Evolutionary conservation across 768 basidiomycete genomes (phyloP).

Genomic region (Hortiboletus flavorubellus): DNA sequence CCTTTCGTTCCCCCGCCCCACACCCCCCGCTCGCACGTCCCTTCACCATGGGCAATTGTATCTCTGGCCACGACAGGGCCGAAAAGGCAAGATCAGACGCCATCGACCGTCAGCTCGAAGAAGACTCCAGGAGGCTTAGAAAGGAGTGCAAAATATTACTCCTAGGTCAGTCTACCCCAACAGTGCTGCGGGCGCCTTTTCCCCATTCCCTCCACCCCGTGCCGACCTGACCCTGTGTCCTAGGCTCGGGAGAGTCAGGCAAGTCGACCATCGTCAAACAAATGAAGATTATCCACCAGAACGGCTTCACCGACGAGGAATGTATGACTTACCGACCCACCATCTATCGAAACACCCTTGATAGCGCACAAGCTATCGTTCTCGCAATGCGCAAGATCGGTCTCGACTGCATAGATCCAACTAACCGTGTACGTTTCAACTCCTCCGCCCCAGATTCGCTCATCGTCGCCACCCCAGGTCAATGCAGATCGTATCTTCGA

Average conservation of each 20-base stretch:
- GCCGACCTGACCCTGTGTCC: background rate
- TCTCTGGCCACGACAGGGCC: constrained; percentile 52
- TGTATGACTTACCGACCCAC: constrained; percentile 71
- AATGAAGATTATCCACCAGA: constrained; percentile 98
- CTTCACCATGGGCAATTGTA: constrained; percentile 63
- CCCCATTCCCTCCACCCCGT: background rate
- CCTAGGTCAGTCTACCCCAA: constrained; percentile 59
- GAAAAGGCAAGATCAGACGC: constrained; percentile 62
- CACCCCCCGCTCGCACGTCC: background rate
- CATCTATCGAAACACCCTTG: constrained; percentile 84
- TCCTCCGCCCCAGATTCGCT: background rate
- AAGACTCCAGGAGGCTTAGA: constrained; percentile 77
- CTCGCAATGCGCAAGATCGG: constrained; percentile 84
- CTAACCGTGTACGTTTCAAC: constrained; percentile 47
- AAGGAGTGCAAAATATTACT: constrained; percentile 92
- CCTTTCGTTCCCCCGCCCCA: background rate
- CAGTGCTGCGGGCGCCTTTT: constrained; percentile 8
- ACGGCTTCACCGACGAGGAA: constrained; percentile 79
- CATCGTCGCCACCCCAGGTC: constrained; percentile 26
- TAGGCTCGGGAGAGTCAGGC: constrained; percentile 93
- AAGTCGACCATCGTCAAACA: constrained; percentile 97
- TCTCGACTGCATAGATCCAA: constrained; percentile 65
- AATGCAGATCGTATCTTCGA: constrained; percentile 63
- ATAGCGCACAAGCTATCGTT: constrained; percentile 83
- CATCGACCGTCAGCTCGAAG: constrained; percentile 84